These are phyloP conservation scores for Syzygium grande DNA, from an alignment of 345 rosid genomes.

Conservation along the genomic window DNA sequence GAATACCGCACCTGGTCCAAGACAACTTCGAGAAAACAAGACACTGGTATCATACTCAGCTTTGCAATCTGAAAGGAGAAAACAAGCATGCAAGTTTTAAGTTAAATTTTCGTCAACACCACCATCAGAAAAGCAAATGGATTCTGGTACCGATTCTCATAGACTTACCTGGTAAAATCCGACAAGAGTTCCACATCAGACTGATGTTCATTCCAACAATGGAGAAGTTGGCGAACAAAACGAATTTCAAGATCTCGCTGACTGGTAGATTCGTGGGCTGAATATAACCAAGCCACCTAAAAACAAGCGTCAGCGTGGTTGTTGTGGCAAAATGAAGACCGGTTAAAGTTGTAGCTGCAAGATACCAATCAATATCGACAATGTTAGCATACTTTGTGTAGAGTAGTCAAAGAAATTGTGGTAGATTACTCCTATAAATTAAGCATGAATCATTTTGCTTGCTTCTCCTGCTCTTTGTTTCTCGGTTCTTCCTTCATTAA, in stretches of 20 bases:
- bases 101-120: background rate
- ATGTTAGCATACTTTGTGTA: background rate
- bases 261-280: slow-evolving; percentile 78
- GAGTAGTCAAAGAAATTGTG: background rate
- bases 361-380: background rate
- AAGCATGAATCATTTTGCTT: background rate
- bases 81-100: background rate
- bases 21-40: slow-evolving; percentile 86
- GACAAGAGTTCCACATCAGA: slow-evolving; percentile 99
- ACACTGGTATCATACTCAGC: slow-evolving; percentile 98
- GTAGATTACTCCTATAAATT: background rate
- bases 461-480: background rate
- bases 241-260: slow-evolving; percentile 71
- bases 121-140: background rate
- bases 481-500: background rate
- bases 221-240: slow-evolving; percentile 90
- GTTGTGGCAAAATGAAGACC: slow-evolving; percentile 98
- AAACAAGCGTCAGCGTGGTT: slow-evolving; percentile 59
- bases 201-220: slow-evolving; percentile 99
- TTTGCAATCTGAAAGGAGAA: slow-evolving; percentile 70
- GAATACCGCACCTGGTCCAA: slow-evolving; percentile 92
- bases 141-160: background rate
- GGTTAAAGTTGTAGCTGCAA: slow-evolving; percentile 95
- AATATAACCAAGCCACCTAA: slow-evolving; percentile 82
- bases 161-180: slow-evolving; percentile 91